Evolutionary conservation across 345 rosid genomes (phyloP), one percentile per base, ranked within the genome.

Genomic region (Gossypium anomalum): DNA sequence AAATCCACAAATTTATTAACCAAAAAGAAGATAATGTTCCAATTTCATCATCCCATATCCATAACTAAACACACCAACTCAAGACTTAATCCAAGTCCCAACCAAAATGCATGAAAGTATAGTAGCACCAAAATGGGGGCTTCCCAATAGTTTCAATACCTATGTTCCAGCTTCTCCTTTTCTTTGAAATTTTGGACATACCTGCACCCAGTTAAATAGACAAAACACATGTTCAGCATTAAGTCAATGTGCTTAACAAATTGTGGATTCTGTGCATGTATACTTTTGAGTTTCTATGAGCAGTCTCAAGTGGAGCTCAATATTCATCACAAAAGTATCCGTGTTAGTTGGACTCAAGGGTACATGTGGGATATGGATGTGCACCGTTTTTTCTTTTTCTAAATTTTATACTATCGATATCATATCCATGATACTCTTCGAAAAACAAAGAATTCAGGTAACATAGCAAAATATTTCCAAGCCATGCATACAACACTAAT

Each of bases 111-210:
- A 34, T 34, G 41, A 34, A 34, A 34, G 41, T 34, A 34, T 34
- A 5, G 41, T 34, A 34, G 41, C 41, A 34, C 41, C 41, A 48
- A 49, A 47, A 29, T 12, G 19, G n/a, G 7, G 29, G 14, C 49
- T 41, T n/a, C 41, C 67, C 38, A 0, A 55, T 25, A 66, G 34
- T 17, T 71, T 82, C 80, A 83, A 69, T 75, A 83, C 82, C 88
- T 83, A 75, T 85, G 86, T 4, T 59, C 76, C 80, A 81, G 13
- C 80, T 85, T 85, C 82, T 85, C 86, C 64, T 85, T 79, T 70
- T 85, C 86, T 78, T 77, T 14, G 79, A 47, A 82, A 9, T 71
- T n/a, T 59, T 83, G 83, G 74, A 76, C 88, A 72, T 83, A 85
- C 59, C 88, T 85, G 83, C 76, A 78, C 15, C 48, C 72, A 73